A percentile compares a stretch with the other conserved stretches of the same genome.
These are phyloP conservation scores for Cadophora malorum DNA, from an alignment of 2,329 filamentous ascomycete species.

Conservation along the genomic window DNA sequence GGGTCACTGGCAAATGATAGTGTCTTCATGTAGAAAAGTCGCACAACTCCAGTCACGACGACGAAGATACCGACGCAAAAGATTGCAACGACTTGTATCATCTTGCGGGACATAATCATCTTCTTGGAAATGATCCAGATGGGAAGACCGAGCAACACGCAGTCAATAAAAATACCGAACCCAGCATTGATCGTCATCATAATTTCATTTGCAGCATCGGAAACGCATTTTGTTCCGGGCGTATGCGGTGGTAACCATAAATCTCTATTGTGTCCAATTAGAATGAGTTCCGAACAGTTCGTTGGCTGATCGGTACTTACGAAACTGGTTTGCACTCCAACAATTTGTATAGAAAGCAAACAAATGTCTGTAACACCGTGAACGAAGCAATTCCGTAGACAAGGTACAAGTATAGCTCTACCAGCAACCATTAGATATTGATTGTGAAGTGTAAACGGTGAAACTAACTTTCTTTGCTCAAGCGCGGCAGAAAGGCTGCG, in stretches of 20 bases:
- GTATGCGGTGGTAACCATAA: conserved; percentile 25
- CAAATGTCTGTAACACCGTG: conserved; percentile 16
- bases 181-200: conserved; percentile 47
- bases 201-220: conserved; percentile 31
- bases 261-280: conserved; percentile 5
- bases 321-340: conserved; percentile 14
- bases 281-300: too few relatives aligned
- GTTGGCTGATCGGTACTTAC: too few relatives aligned
- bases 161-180: conserved; percentile 46
- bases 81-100: conserved; percentile 35
- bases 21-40: conserved; percentile 19
- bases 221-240: conserved; percentile 18
- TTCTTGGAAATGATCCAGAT: conserved; percentile 48
- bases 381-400: conserved; percentile 14
- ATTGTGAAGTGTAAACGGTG: neutral
- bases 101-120: conserved; percentile 43
- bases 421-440: neutral
- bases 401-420: conserved; percentile 15
- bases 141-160: conserved; percentile 47
- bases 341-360: conserved; percentile 18
- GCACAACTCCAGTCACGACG: conserved; percentile 41
- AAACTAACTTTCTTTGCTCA: conserved; percentile 46
- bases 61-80: conserved; percentile 47
- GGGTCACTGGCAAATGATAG: conserved; percentile 36
- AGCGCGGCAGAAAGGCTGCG: conserved; percentile 46